Evolutionary conservation across 768 basidiomycete species (phyloP).

Genomic region (Mycena vulgaris): DNA sequence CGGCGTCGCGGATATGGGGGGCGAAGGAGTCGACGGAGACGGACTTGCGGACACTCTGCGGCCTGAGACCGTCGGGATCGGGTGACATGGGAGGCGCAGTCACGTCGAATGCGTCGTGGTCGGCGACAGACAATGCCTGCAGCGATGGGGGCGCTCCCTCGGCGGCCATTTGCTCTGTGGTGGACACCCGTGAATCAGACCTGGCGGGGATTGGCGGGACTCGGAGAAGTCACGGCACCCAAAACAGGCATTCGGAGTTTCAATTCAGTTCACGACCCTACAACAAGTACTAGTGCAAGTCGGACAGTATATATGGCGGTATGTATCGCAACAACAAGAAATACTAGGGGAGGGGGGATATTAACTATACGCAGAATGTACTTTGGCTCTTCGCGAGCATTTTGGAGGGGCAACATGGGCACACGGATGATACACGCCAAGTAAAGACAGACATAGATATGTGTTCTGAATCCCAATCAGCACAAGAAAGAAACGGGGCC

Average conservation of each 20-base stretch:
- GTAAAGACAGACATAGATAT: slow-evolving; percentile 6
- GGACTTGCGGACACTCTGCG: slow-evolving; percentile 75
- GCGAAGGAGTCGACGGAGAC: slow-evolving; percentile 84
- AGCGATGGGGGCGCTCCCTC: slow-evolving; percentile 4
- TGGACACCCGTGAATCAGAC: not conserved
- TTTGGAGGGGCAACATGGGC: slow-evolving; percentile 1
- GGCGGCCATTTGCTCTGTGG: not conserved
- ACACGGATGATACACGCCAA: not conserved
- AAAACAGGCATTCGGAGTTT: not conserved
- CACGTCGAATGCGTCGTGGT: not conserved
- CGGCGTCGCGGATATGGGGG: slow-evolving; percentile 57
- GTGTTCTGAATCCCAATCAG: slow-evolving; percentile 12
- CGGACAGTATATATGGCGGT: not conserved
- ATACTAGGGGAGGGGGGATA: too few species aligned
- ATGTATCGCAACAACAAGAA: slow-evolving; percentile 7
- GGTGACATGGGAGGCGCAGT: slow-evolving; percentile 38
- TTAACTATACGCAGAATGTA: slow-evolving; percentile 26
- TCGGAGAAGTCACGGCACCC: too few species aligned
- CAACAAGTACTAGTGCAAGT: too few species aligned
- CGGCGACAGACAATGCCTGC: not conserved
- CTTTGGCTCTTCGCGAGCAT: slow-evolving; percentile 14
- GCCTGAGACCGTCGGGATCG: slow-evolving; percentile 45
- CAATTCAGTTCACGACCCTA: not conserved
- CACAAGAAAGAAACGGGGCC: too few species aligned
- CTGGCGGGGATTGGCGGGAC: too few species aligned